Percentiles rank a stretch among this genome's conserved stretches.
Conservation (phyloP, 2,329 filamentous ascomycete genomes). For the Alternaria angustiovoidea region DNA sequence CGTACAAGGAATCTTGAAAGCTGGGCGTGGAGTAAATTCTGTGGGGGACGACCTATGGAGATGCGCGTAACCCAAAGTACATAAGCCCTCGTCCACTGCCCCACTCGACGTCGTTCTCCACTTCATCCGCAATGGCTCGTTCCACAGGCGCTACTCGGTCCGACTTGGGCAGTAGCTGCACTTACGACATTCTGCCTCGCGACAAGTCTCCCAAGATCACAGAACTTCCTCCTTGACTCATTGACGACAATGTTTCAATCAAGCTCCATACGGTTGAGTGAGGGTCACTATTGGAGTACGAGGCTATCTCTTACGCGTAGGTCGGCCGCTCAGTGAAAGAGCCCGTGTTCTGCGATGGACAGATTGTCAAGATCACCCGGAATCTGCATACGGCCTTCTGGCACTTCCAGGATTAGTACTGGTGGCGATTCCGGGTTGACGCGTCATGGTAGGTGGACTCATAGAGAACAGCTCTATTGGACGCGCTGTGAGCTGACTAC, state of each 20-base stretch:
- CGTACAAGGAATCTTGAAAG: neutral
- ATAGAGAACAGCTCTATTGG: no score
- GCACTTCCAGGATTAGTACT: no score
- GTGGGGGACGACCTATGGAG: neutral
- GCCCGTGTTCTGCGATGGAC: no score
- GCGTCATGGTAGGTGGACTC: no score
- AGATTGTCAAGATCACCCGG: no score
- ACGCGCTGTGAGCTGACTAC: no score
- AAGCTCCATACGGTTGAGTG: neutral
- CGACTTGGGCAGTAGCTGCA: neutral
- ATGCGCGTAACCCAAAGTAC: neutral
- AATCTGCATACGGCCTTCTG: no score
- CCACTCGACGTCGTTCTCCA: neutral
- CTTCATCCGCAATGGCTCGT: neutral
- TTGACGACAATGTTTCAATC: fast-evolving
- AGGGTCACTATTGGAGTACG: neutral
- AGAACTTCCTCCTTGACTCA: neutral
- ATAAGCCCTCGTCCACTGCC: neutral
- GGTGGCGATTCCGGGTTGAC: no score
- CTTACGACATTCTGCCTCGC: neutral
- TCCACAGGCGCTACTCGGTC: neutral
- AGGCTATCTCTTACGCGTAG: neutral
- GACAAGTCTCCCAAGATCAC: neutral
- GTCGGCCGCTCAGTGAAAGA: no score
- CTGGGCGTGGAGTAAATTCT: neutral